These are phyloP conservation scores for Rhodomyrtus psidioides DNA, from an alignment of 441 rosid genomes.

Conservation along the genomic window DNA sequence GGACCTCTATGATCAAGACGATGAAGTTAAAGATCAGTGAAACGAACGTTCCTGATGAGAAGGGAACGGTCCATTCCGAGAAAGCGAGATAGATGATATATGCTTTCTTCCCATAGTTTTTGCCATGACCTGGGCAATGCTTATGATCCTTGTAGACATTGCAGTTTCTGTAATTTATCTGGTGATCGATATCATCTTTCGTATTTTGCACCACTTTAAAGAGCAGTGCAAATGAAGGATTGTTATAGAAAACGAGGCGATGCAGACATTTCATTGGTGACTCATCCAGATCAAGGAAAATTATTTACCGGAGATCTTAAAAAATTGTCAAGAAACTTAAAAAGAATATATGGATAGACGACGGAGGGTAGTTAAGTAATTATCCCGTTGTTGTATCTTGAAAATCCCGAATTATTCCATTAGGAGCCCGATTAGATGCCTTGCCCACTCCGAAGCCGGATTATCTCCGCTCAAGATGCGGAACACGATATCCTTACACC, in stretches of 20 bases:
- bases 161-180: neutral
- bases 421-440: neutral
- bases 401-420: no score
- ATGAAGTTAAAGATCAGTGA: no score
- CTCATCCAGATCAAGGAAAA: neutral
- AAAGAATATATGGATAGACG: neutral
- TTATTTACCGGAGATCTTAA: neutral
- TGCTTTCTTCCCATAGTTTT: neutral
- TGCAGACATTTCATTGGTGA: no score
- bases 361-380: neutral
- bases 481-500: neutral
- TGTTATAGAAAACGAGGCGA: neutral
- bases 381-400: neutral
- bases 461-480: neutral
- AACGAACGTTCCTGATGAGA: no score
- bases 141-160: neutral
- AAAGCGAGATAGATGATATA: neutral
- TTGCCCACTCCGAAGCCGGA: neutral
- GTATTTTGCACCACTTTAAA: neutral
- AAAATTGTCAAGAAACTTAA: neutral
- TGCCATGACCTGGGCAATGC: neutral
- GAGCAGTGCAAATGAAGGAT: neutral
- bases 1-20: no score
- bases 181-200: neutral
- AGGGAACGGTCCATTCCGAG: no score